Evolutionary conservation across 345 rosid genomes (phyloP).

Genomic region (Murraya paniculata): DNA sequence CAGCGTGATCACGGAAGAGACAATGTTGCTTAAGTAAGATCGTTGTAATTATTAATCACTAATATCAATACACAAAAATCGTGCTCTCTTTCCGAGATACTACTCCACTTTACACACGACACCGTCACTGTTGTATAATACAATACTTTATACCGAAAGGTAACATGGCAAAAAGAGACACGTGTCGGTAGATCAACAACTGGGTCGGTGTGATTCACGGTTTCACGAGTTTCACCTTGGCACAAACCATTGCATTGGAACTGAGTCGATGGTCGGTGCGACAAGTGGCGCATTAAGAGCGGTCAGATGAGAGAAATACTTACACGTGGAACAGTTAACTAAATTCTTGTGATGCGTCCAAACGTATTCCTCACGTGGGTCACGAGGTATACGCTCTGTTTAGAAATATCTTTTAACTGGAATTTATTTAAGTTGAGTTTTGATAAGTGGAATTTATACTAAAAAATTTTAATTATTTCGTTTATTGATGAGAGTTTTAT

Average conservation of each 20-base stretch:
- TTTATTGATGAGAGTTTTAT: too few relatives aligned
- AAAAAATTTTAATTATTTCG: too few relatives aligned
- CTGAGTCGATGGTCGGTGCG: neutral
- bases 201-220: slow-evolving; percentile 27
- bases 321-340: too few relatives aligned
- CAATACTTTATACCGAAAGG: neutral
- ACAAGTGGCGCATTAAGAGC: slow-evolving; percentile 26
- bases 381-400: too few relatives aligned
- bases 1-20: neutral
- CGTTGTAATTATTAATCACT: neutral
- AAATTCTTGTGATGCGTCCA: too few relatives aligned
- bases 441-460: too few relatives aligned
- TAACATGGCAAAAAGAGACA: neutral
- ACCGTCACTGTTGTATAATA: neutral
- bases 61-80: neutral
- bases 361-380: too few relatives aligned
- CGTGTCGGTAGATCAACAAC: slow-evolving; percentile 11
- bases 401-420: too few relatives aligned
- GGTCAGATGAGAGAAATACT: neutral
- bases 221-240: neutral
- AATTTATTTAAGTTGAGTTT: too few relatives aligned
- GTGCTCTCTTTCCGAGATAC: neutral
- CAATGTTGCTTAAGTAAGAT: neutral
- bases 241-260: neutral
- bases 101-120: neutral